phyloP scores from a whole-genome alignment of 306 rosid genomes.

The Prunus campanulata region DNA sequence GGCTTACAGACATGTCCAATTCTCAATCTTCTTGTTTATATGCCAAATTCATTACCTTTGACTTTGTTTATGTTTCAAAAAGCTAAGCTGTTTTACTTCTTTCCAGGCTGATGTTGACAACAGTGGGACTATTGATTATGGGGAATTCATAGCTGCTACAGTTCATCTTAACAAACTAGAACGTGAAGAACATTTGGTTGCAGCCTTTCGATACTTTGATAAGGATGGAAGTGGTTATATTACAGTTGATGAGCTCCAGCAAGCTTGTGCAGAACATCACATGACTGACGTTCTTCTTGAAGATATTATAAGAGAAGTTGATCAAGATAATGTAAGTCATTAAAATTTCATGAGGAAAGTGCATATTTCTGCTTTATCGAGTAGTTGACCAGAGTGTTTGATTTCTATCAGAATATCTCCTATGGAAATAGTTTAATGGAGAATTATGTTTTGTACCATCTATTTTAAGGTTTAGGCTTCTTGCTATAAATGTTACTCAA shows the following conservation, averaged over 20 bases:
- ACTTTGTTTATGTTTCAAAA: constrained; percentile 12
- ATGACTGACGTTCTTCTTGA: constrained; percentile 83
- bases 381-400: not conserved
- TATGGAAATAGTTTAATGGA: not conserved
- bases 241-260: constrained; percentile 95
- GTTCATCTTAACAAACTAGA: constrained; percentile 96
- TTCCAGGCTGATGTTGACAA: constrained; percentile 95
- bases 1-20: not conserved
- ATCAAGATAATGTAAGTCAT: constrained; percentile 88
- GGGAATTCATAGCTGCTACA: constrained; percentile 95
- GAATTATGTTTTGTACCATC: not conserved
- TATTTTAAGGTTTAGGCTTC: not conserved
- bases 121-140: constrained; percentile 94
- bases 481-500: constrained; percentile 4
- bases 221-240: constrained; percentile 94
- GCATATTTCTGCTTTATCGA: not conserved
- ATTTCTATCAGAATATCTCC: constrained; percentile 2
- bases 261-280: constrained; percentile 87
- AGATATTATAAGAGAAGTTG: constrained; percentile 89
- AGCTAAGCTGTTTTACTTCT: constrained; percentile 39
- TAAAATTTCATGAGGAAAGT: not conserved
- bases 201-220: constrained; percentile 89
- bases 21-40: constrained; percentile 2
- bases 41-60: not conserved
- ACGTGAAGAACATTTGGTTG: constrained; percentile 93